Evolutionary conservation across 148 eudicot genomes (phyloP).

Genomic region (Rheum nobile): DNA sequence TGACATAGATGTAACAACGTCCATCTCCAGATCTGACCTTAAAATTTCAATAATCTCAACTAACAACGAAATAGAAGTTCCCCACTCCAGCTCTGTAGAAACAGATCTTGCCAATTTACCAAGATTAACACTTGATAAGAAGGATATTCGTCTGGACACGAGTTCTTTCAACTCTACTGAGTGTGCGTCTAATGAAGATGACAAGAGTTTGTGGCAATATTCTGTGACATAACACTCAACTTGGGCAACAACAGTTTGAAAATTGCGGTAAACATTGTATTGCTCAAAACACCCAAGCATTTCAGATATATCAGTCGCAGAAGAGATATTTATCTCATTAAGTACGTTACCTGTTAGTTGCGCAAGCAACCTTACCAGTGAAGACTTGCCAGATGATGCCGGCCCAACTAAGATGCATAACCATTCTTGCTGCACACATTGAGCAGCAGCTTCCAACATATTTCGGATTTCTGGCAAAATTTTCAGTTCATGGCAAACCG

Average conservation of each 20-base stretch:
- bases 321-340: conserved; percentile 86
- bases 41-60: conserved; percentile 52
- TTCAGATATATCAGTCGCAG: conserved; percentile 87
- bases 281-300: conserved; percentile 97
- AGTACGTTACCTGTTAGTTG: conserved; percentile 77
- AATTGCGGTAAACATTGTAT: conserved; percentile 76
- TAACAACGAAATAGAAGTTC: conserved; percentile 34
- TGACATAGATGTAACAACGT: conserved; percentile 28
- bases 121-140: conserved; percentile 34
- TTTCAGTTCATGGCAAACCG: conserved; percentile 39
- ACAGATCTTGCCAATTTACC: conserved; percentile 26
- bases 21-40: conserved; percentile 22
- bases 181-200: conserved; percentile 30
- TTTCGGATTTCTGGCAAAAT: conserved; percentile 59
- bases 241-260: conserved; percentile 36
- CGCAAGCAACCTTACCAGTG: conserved; percentile 70
- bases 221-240: conserved; percentile 57
- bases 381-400: conserved; percentile 85
- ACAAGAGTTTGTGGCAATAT: conserved; percentile 53
- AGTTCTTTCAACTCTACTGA: conserved; percentile 33
- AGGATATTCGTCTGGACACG: conserved; percentile 46
- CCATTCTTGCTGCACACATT: conserved; percentile 74
- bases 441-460: conserved; percentile 72
- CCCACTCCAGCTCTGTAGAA: conserved; percentile 38
- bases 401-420: conserved; percentile 86